Conservation (phyloP, 257 asterid genomes). For the Buddleja alternifolia region DNA sequence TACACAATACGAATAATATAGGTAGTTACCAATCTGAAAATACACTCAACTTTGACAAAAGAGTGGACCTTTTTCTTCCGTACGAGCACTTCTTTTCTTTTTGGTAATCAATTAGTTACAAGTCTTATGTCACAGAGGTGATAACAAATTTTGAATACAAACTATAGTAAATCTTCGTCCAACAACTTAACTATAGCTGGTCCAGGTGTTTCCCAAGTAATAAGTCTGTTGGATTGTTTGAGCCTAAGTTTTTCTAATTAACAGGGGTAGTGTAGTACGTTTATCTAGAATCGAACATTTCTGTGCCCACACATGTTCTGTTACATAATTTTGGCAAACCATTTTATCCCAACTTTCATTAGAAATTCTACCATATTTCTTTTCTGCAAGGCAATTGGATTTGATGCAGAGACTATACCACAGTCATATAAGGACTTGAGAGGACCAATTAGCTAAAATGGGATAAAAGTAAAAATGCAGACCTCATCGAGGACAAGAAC, state of each 20-base stretch:
- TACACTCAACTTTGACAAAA: conserved; percentile 1
- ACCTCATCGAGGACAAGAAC: conserved; percentile 95
- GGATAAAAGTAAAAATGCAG: conserved; percentile 19
- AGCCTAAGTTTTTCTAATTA: not conserved
- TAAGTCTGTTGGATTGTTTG: too few relatives aligned
- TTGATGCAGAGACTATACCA: too few relatives aligned
- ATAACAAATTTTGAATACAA: not conserved
- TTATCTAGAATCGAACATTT: not conserved
- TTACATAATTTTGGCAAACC: not conserved
- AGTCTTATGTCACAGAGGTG: conserved; percentile 12
- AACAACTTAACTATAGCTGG: too few relatives aligned
- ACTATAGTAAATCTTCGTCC: too few relatives aligned
- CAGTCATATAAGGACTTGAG: not conserved
- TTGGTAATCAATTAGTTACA: not conserved
- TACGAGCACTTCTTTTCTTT: not conserved
- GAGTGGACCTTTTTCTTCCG: not conserved
- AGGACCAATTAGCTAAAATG: conserved; percentile 1
- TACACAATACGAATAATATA: not conserved
- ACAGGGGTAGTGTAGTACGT: not conserved
- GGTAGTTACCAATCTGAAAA: not conserved
- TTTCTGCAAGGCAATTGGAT: not conserved
- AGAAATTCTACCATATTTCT: not conserved
- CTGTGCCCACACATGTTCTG: not conserved
- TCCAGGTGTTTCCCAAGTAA: too few relatives aligned
- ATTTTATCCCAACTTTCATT: not conserved